Evolutionary conservation across 495 filamentous ascomycete genomes (phyloP), one percentile per base, ranked within the genome.

Genomic region (Physcia stellaris): DNA sequence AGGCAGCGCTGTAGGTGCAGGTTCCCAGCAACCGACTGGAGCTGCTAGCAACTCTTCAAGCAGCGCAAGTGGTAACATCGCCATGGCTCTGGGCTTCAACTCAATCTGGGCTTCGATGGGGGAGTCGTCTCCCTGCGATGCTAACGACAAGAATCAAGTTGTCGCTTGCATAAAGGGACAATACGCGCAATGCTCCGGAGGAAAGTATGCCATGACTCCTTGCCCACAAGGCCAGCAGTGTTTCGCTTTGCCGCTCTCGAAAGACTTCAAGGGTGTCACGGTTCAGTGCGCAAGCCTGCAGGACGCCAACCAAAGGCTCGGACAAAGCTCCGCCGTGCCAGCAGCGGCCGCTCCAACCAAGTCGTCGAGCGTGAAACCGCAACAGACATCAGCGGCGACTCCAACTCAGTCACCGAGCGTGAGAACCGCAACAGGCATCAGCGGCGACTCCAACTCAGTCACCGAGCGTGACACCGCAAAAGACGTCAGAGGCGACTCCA

Each of bases 131-230:
- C 23, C 36, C 13, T 53, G 50, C 29, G 34, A 50, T 33, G 22
- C 43, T 16, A 15, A 13, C 6, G 35, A 53, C 31, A 22, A 22
- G 15, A 39, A 28, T 15, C 33, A 47, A 24, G 43, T 31, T 2
- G 35, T 26, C 21, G 44, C 38, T 22, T 53, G 50, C 24, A 39
- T 53, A 18, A n/a, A 18, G 29, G 47, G 47, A 13, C 43, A 50
- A 30, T 24, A 46, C 5, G 47, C 43, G 20, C 32, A 41, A 26
- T 53, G 50, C 32, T n/a, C 19, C 10, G 44, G 41, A 29, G 43
- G 41, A 6, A 43, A 32, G 2, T 53, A 53, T 32, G 36, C 28
- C 18, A 24, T 50, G 6, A 45, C 35, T 20, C 32, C 43, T 6
- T 53, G 50, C 33, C 27, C 35, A n/a, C 18, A 37, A 20, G 34